phyloP scores from a whole-genome alignment of 441 rosid genomes.

The Hypseocharis bilobata region DNA sequence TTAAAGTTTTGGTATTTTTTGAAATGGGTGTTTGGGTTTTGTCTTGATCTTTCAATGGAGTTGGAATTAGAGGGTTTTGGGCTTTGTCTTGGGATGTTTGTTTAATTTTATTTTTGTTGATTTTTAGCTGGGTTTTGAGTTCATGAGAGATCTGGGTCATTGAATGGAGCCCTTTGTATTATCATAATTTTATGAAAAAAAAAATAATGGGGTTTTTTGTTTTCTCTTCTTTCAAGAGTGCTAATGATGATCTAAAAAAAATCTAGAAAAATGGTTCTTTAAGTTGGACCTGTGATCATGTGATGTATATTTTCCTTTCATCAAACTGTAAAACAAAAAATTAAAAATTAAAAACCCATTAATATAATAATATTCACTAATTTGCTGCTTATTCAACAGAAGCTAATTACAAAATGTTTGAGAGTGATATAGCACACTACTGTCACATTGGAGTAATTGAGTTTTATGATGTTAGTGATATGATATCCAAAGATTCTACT shows the following conservation, averaged over 20 bases:
- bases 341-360: no score
- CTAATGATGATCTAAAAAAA: no score
- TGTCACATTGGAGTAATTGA: not conserved
- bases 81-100: not conserved
- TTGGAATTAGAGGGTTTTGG: not conserved
- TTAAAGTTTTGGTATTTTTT: not conserved
- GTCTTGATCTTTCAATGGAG: not conserved
- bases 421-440: no score
- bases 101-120: not conserved
- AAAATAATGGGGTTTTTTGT: no score
- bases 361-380: no score
- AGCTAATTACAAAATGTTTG: not conserved
- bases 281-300: no score
- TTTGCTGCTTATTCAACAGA: not conserved
- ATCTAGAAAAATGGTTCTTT: no score
- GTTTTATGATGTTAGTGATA: not conserved
- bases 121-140: not conserved
- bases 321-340: no score
- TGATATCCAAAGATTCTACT: not conserved
- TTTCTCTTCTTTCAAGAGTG: no score
- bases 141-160: not conserved
- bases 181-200: no score
- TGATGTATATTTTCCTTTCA: no score
- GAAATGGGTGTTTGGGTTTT: not conserved
- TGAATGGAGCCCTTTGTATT: no score